Evolutionary conservation across 768 basidiomycete genomes (phyloP).

Genomic region (Hysterangium stoloniferum): DNA sequence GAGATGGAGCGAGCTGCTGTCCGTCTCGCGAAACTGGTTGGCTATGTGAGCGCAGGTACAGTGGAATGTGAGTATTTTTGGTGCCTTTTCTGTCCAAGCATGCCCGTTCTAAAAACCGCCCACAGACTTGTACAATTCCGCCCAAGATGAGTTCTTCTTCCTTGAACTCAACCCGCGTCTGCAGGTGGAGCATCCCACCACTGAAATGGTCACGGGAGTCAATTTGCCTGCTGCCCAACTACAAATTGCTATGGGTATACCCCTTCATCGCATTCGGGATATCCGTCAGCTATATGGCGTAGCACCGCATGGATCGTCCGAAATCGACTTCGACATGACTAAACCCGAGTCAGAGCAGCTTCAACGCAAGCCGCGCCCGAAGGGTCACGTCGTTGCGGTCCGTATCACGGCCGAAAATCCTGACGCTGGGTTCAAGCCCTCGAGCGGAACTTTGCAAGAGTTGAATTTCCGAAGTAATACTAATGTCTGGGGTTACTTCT

Average conservation of each 20-base stretch:
- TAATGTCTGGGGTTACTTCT: slow-evolving; percentile 99
- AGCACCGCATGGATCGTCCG: slow-evolving; percentile 77
- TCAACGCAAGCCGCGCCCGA: slow-evolving; percentile 92
- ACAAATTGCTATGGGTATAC: slow-evolving; percentile 97
- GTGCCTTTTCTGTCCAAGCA: slow-evolving; percentile 8
- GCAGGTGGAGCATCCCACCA: slow-evolving; percentile 99
- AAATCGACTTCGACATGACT: slow-evolving; percentile 95
- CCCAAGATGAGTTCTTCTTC: slow-evolving; percentile 94
- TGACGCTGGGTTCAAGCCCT: slow-evolving; percentile 99
- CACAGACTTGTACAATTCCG: slow-evolving; percentile 87
- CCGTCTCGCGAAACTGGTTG: slow-evolving; percentile 95
- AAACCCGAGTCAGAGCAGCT: slow-evolving; percentile 80
- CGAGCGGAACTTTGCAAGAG: slow-evolving; percentile 93
- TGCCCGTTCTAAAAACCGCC: slow-evolving; percentile 1
- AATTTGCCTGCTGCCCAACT: slow-evolving; percentile 96
- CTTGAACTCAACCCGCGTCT: slow-evolving; percentile 98
- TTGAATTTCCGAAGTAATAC: slow-evolving; percentile 99
- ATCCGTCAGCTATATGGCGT: slow-evolving; percentile 95
- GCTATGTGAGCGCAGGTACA: slow-evolving; percentile 97
- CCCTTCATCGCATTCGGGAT: slow-evolving; percentile 89
- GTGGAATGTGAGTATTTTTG: slow-evolving; percentile 71
- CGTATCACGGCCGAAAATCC: slow-evolving; percentile 99
- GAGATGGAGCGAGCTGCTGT: slow-evolving; percentile 99
- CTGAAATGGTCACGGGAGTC: slow-evolving; percentile 99
- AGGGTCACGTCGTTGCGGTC: slow-evolving; percentile 97